These are phyloP conservation scores for Alternaria triticimaculans DNA, from an alignment of 2,329 filamentous ascomycete species.

Conservation along the genomic window DNA sequence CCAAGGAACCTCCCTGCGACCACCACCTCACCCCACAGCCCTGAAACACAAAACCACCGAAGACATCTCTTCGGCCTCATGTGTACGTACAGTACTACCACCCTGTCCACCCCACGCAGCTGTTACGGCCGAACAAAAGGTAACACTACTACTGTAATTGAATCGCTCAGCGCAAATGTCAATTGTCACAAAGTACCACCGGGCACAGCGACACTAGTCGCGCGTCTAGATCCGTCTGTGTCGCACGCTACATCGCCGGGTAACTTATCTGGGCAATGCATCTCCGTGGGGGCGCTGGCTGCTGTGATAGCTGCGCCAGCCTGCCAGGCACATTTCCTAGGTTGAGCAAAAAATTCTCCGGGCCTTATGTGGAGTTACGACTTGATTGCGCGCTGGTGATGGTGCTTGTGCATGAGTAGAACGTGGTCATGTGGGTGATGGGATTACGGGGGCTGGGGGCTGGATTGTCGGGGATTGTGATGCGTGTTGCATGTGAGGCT, in stretches of 20 bases:
- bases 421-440: neutral
- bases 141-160: neutral
- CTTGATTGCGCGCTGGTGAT: neutral
- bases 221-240: neutral
- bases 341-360: neutral
- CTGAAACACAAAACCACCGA: neutral
- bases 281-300: neutral
- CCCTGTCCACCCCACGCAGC: neutral
- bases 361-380: neutral
- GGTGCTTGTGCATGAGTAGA: neutral
- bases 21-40: neutral
- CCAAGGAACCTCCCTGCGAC: neutral
- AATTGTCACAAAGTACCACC: neutral
- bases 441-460: neutral
- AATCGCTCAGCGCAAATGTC: neutral
- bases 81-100: neutral
- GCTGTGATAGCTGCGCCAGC: neutral
- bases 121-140: neutral
- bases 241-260: neutral
- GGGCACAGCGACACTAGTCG: neutral
- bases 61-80: neutral
- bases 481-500: neutral
- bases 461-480: too few relatives aligned
- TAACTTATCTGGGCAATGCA: neutral
- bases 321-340: too few relatives aligned